Evolutionary conservation across 2,329 filamentous ascomycete genomes (phyloP), one percentile per base, ranked within the genome.

Genomic region (Ceratocystis lukuohia): DNA sequence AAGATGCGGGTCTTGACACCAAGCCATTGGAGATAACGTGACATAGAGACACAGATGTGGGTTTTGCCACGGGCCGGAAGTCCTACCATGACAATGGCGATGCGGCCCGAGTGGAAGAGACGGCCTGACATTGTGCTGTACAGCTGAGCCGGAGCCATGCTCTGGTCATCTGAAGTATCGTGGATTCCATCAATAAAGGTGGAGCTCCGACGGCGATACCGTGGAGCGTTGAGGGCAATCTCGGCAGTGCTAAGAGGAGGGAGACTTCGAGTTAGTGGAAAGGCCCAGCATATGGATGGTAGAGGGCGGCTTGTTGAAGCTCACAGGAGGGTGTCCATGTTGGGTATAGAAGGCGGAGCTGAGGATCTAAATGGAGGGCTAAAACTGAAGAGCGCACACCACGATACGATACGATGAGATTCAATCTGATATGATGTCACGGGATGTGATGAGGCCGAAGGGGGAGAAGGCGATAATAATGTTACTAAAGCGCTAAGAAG

Each of bases 1-100:
- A 99, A 99, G 71, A 97, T 95, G 71, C 93, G 88, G 44, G 94
- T 97, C 79, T 99, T 99, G 68, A 99, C 94, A 69, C 94, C 94
- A 48, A 99, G 83, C 94, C 94, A 99, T 76, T 92, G 86, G 57
- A 99, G 81, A 77, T 99, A 99, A 59, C 94, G 87, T 61, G 93
- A 91, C 73, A 99, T 82, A 5, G 94, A 96, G 64, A 99, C 94
- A 67, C 92, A 96, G 64, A 96, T 95, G 73, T 99, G 94, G 22
- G 94, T 99, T 78, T 99, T 99, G 69, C 94, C 94, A 72, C 94
- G 87, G 48, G 94, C 94, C 53, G 94, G 94, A 37, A 96, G 84
- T 28, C 94, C 94, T 70, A 97, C 94, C 74, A 96, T 96, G 70
- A 94, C 93, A 72, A 99, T 97, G 61, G 93, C 93, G 74, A 99